Base-by-base conservation (phyloP, 1,284 basidiomycete genomes). In the Apiotrichum gracile region DNA sequence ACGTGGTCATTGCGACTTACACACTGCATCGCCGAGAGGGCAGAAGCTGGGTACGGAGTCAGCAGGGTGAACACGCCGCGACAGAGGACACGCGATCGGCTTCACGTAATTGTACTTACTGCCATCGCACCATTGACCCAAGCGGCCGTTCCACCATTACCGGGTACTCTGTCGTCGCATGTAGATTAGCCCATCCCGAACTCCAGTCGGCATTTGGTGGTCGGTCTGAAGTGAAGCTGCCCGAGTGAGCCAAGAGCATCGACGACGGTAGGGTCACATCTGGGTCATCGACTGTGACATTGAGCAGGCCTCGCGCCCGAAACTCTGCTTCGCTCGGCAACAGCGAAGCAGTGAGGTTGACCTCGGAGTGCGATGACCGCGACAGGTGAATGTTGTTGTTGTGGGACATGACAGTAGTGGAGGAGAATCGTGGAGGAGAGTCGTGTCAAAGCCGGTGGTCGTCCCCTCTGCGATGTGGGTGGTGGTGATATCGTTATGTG, bases 81-180 rank as follows among this genome's bases (percentile, higher is more conserved):
- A 38, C 19, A 19, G 21, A 21, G 7, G 9, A 40, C 10, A 34
- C 6, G 33, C 33, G 4, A 25, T 12, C 39, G 26, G n/a, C n/a
- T n/a, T n/a, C n/a, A n/a, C n/a, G n/a, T n/a, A 25, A n/a, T 17
- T 27, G 10, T 8, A 57, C 52, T 16, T 33, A 57, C 55, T 51
- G 41, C 34, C 57, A 55, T n/a, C 51, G 49, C 7, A 57, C 53
- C 5, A 31, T 26, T 2, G 42, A 25, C 1, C 47, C 41, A 7
- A 21, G 43, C 9, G n/a, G 9, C 3, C 37, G 37, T 9, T 52
- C 52, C 10, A 50, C 24, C 24, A 63, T 39, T 24, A 54, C 26
- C 2, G 63, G 61, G 33, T 58, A 61, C 3, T 53, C 51, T 2
- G 50, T 41, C 4, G 47, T 48, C 2, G 60, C 55, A 2, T 39